phyloP scores from a whole-genome alignment of 1,284 basidiomycete species.

The Trichosporon sp. region DNA sequence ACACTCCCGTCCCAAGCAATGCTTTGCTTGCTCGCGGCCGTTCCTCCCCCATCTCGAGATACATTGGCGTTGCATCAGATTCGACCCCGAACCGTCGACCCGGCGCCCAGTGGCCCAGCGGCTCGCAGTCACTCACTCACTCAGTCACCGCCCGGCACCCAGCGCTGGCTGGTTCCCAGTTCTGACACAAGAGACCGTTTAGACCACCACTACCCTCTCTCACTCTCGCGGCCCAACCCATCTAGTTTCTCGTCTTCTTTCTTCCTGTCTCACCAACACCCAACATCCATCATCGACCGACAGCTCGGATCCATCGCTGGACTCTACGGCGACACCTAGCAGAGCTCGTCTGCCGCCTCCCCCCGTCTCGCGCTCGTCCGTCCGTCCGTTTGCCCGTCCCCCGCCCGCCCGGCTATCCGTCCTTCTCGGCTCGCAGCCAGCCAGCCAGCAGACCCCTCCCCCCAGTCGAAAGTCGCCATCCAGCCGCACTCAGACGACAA shows the following conservation, averaged over 20 bases:
- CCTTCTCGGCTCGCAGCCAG: neutral
- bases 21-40: neutral
- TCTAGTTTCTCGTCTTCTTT: neutral
- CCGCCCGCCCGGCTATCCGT: neutral
- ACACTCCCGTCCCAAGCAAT: slow-evolving; percentile 2
- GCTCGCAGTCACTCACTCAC: neutral
- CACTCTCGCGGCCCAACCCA: too few relatives aligned
- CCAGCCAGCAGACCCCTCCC: neutral
- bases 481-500: neutral
- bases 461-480: neutral
- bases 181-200: neutral
- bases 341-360: neutral
- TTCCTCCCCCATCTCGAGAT: neutral
- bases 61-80: neutral
- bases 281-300: neutral
- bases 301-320: neutral
- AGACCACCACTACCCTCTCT: too few relatives aligned
- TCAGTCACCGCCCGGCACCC: too few relatives aligned
- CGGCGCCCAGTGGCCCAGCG: neutral
- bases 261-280: neutral
- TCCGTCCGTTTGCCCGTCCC: neutral
- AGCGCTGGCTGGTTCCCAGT: too few relatives aligned
- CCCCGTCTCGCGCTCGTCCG: neutral
- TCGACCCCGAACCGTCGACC: neutral
- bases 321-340: neutral